phyloP scores from a whole-genome alignment of 495 filamentous ascomycete genomes.

The Penicillium daleae region DNA sequence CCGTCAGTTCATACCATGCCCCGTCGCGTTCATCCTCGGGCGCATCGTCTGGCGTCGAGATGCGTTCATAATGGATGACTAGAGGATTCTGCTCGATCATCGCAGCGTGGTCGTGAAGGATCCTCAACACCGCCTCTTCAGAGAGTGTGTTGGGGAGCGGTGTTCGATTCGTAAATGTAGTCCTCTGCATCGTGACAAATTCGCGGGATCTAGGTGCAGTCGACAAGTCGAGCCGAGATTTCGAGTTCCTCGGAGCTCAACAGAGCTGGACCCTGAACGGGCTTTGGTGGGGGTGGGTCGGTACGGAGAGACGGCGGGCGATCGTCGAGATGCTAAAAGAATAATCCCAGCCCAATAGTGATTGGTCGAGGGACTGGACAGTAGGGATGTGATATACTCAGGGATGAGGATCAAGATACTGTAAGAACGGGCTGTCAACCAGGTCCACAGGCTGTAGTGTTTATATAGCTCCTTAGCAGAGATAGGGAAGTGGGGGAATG shows the following conservation, averaged over 20 bases:
- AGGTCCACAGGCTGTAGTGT: not conserved
- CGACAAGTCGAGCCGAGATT: constrained; percentile 1
- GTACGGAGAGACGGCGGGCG: not conserved
- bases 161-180: constrained; percentile 67
- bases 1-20: constrained; percentile 61
- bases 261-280: not conserved
- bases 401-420: not conserved
- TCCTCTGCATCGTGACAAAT: constrained; percentile 36
- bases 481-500: not conserved
- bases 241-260: not conserved
- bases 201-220: not conserved
- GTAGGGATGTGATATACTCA: too few relatives aligned
- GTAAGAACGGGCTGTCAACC: not conserved
- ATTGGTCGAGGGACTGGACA: not conserved
- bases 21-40: constrained; percentile 61
- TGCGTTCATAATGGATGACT: constrained; percentile 66
- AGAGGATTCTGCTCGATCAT: constrained; percentile 82
- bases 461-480: constrained; percentile 4
- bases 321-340: not conserved
- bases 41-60: constrained; percentile 61
- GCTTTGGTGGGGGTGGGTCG: not conserved
- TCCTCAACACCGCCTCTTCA: constrained; percentile 62
- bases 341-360: not conserved
- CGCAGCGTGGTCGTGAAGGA: constrained; percentile 65
- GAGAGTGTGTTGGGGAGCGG: constrained; percentile 64